Conservation (phyloP, 163 green algal species). For the Chlamydomonas reinhardtii region DNA sequence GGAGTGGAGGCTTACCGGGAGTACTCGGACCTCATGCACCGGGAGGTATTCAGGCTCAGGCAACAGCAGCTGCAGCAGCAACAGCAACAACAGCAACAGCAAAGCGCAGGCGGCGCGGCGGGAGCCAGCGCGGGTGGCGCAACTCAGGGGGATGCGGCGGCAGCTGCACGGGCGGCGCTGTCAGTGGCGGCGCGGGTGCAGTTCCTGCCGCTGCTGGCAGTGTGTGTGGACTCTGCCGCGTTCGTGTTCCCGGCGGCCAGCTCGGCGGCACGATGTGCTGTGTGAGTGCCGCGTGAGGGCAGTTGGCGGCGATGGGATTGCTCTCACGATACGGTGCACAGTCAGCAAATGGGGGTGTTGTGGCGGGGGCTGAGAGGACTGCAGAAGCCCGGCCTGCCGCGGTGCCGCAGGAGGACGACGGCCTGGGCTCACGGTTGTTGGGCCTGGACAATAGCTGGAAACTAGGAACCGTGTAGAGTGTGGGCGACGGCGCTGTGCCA, state of each 20-base stretch:
- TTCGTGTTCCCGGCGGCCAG: conserved; percentile 66
- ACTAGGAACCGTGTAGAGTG: no score
- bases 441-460: no score
- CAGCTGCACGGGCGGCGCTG: conserved; percentile 30
- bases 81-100: background rate
- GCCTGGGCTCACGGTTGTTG: no score
- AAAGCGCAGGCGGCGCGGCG: background rate
- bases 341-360: no score
- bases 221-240: conserved; percentile 47
- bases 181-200: conserved; percentile 33
- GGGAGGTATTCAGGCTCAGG: background rate
- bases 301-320: no score
- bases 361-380: no score
- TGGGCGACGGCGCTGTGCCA: no score
- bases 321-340: background rate
- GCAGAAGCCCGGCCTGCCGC: no score
- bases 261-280: conserved; percentile 52
- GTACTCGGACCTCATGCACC: conserved; percentile 56
- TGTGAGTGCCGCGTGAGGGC: conserved; percentile 40
- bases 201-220: conserved; percentile 64
- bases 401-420: no score
- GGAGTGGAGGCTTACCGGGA: conserved; percentile 68
- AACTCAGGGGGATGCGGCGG: background rate
- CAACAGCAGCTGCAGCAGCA: background rate
- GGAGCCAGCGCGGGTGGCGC: background rate